phyloP scores from a whole-genome alignment of 2,329 filamentous ascomycete genomes.

The Fusarium robinianum region DNA sequence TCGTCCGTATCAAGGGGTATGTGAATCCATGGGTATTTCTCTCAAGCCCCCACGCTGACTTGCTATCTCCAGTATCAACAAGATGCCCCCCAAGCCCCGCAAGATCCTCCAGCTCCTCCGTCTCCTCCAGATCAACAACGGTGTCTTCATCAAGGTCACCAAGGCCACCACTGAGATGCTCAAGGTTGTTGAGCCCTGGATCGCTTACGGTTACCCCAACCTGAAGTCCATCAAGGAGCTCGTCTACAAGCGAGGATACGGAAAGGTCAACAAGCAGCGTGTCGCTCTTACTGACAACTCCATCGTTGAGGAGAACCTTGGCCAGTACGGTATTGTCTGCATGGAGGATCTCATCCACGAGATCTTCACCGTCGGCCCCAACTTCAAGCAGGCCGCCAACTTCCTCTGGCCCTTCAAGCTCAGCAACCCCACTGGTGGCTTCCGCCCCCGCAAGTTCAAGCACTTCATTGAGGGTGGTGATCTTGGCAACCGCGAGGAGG shows the following conservation, averaged over 20 bases:
- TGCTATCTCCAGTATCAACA: conserved; percentile 85
- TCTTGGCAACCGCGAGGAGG: conserved; percentile 96
- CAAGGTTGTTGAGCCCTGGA: conserved; percentile 98
- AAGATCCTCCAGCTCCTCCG: conserved; percentile 99
- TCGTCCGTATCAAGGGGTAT: conserved; percentile 97
- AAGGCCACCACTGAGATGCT: conserved; percentile 98
- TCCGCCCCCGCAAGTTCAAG: conserved; percentile 97
- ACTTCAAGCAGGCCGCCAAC: conserved; percentile 99
- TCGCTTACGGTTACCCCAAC: conserved; percentile 99
- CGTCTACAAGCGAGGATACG: conserved; percentile 99
- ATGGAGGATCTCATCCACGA: conserved; percentile 99
- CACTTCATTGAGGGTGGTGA: conserved; percentile 99
- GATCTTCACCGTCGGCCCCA: conserved; percentile 97
- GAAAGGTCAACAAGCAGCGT: conserved; percentile 98
- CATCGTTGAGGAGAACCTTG: conserved; percentile 94
- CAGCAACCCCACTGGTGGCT: conserved; percentile 95
- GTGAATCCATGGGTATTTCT: conserved; percentile 32
- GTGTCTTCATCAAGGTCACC: conserved; percentile 95
- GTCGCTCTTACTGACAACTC: conserved; percentile 95
- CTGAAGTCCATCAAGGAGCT: conserved; percentile 99
- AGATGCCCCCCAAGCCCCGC: conserved; percentile 99
- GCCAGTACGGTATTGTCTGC: conserved; percentile 98
- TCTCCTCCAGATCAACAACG: conserved; percentile 99
- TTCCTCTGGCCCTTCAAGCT: conserved; percentile 99
- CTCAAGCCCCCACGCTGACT: conserved; percentile 1